phyloP scores from a whole-genome alignment of 2,329 filamentous ascomycete species.

The Fusarium sp. region DNA sequence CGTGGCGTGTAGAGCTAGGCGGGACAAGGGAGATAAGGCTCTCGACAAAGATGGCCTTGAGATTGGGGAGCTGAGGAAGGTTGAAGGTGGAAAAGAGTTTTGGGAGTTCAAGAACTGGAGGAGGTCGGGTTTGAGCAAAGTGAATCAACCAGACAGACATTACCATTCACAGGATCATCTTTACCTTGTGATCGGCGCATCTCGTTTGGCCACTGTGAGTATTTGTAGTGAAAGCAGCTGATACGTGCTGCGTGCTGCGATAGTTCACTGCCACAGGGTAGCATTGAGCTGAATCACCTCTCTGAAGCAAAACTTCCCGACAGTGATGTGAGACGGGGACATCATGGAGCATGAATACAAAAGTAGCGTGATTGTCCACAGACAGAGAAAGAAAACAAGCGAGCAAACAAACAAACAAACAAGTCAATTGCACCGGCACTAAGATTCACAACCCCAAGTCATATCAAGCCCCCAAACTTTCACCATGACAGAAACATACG shows the following conservation, averaged over 20 bases:
- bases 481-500: not conserved
- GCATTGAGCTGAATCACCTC: not conserved
- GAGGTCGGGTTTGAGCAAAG: fast-evolving
- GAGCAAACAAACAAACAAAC: not conserved
- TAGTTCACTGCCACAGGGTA: no score
- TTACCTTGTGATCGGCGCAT: not conserved
- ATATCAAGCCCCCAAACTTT: fast-evolving
- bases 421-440: not conserved
- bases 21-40: not conserved
- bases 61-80: not conserved
- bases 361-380: fast-evolving
- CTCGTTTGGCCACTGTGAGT: fast-evolving
- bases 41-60: not conserved
- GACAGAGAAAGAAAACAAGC: no score
- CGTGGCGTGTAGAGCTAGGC: not conserved
- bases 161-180: fast-evolving
- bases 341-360: fast-evolving
- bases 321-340: fast-evolving
- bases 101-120: not conserved
- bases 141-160: fast-evolving
- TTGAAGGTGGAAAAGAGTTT: not conserved
- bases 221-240: no score
- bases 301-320: fast-evolving
- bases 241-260: no score
- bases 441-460: fast-evolving